Evolutionary conservation across 108 stramenopile species (phyloP), one percentile per base, ranked within the genome.

Genomic region (Pseudonitzschia pungens): DNA sequence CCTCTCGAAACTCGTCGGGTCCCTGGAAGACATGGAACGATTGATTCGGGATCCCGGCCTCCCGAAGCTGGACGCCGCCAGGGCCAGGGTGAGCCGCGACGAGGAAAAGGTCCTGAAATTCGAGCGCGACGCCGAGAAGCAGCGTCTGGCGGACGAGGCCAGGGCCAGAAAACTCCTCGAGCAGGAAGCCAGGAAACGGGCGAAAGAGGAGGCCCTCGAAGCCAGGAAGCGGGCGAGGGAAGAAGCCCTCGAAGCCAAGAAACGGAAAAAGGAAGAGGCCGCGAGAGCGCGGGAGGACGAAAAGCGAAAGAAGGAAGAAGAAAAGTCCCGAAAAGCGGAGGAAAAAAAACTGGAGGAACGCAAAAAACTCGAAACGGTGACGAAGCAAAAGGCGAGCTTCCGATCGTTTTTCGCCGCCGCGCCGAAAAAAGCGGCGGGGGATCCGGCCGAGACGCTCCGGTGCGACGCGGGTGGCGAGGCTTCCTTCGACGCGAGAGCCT

Each of bases 31-130:
- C 21, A 85, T 85, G 24, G 76, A 74, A 26, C 44, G 54, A 20
- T 33, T 29, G 2, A 59, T 78, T 14, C n/a, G 45, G 64, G 69
- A 68, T 26, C 40, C 72, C 1, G 21, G 16, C 15, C 45, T 45
- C 5, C 62, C 50, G 0, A 69, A 69, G 24, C 24, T 69, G 43
- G 67, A 74, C 11, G 41, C 52, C 6, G 26, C 65, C 14, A 48
- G 53, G 9, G 86, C 82, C 55, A 83, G 82, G 52, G 83, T 93
- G 27, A 87, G 83, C 31, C 80, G 75, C 33, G 84, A 79, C 76
- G 92, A 93, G 75, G 88, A 93, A 44, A 90, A 90, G 55, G 89
- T 93, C 4, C 79, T 90, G 26, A 90, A 90, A 52, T 90, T 79
- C 58, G 89, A 89, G 69, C 86, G 92, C 3, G 89, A 90, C 57